Evolutionary conservation across 306 rosid genomes (phyloP).

Genomic region (Nissolia schottii): DNA sequence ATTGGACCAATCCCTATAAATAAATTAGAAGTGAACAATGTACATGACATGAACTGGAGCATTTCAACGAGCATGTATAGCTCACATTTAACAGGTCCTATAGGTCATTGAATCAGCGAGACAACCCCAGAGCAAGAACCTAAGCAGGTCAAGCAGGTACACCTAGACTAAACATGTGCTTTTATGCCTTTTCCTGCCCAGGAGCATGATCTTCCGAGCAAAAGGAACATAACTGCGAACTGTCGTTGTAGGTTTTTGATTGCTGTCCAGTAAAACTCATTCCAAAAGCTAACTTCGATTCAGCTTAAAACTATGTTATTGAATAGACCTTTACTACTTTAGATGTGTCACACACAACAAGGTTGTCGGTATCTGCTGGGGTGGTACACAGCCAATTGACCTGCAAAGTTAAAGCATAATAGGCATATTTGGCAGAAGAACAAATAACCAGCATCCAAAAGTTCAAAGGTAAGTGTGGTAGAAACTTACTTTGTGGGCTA

Average conservation of each 20-base stretch:
- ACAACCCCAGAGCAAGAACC: neutral
- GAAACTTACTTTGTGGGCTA: constrained; percentile 60
- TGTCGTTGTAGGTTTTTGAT: constrained; percentile 6
- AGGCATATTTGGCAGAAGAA: neutral
- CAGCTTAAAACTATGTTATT: constrained; percentile 39
- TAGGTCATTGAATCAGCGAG: neutral
- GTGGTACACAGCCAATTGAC: constrained; percentile 87
- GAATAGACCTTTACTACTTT: constrained; percentile 79
- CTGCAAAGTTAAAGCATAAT: constrained; percentile 41
- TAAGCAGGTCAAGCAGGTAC: neutral
- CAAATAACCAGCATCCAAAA: constrained; percentile 10
- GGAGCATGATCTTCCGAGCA: constrained; percentile 1
- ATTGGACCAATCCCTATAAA: neutral
- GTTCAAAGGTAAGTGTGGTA: neutral
- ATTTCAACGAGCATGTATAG: neutral
- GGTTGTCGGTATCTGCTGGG: constrained; percentile 73
- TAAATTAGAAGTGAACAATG: neutral
- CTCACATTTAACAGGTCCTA: neutral
- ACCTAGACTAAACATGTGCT: constrained; percentile 1
- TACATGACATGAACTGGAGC: neutral
- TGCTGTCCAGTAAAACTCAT: constrained; percentile 18
- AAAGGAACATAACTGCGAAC: constrained; percentile 1
- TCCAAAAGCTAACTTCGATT: constrained; percentile 9
- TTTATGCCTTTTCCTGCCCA: neutral
- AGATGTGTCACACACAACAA: constrained; percentile 80